Evolutionary conservation across 1,284 basidiomycete species (phyloP).

Genomic region (Cutaneotrichosporon sp.): DNA sequence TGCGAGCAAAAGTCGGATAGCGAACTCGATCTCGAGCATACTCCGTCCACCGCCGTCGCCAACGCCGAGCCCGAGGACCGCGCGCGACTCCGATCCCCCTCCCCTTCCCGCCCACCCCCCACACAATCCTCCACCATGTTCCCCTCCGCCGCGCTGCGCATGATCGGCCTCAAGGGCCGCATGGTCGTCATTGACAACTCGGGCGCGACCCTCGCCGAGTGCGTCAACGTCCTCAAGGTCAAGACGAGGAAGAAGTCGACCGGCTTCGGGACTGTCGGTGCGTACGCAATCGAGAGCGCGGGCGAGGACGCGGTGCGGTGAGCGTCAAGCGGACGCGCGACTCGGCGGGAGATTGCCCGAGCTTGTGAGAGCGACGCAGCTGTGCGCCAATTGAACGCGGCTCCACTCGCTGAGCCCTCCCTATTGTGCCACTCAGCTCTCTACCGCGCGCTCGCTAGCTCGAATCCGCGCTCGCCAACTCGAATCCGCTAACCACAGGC

Average conservation of each 20-base stretch:
- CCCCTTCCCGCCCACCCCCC: not conserved
- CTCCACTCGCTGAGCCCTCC: too few species aligned
- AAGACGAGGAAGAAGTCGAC: conserved; percentile 65
- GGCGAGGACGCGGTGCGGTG: too few species aligned
- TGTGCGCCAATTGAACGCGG: too few species aligned
- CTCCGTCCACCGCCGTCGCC: not conserved
- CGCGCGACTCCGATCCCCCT: not conserved
- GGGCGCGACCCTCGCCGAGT: conserved; percentile 93
- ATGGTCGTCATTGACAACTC: conserved; percentile 98
- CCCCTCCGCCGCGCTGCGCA: conserved; percentile 44
- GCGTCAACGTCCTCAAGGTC: conserved; percentile 94
- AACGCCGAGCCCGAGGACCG: not conserved
- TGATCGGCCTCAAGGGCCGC: conserved; percentile 92
- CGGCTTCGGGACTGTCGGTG: conserved; percentile 68
- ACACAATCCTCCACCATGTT: not conserved
- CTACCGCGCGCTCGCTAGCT: too few species aligned
- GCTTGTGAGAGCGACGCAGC: too few species aligned
- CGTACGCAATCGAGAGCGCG: conserved; percentile 30
- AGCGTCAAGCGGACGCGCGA: too few species aligned
- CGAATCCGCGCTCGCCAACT: too few species aligned
- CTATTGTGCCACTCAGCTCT: too few species aligned
- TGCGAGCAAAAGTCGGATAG: conserved; percentile 12
- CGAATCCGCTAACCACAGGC: conserved; percentile 58
- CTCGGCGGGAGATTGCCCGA: too few species aligned
- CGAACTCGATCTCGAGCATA: not conserved